Conservation (phyloP, 148 eudicot species). For the Camellia lanceoleosa region DNA sequence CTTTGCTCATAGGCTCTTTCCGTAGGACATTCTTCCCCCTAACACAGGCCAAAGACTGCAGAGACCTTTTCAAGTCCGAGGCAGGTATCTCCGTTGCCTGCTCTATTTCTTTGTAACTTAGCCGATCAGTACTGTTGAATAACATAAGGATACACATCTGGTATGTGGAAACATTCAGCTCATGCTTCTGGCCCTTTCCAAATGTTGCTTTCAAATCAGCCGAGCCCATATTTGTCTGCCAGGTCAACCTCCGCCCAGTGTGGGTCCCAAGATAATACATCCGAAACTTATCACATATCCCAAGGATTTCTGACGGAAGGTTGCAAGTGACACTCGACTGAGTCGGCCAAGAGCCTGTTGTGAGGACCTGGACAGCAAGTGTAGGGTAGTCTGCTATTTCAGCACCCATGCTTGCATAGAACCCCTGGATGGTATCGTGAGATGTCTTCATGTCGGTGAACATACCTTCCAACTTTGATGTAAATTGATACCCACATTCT, state of each 20-base stretch:
- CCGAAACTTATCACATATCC: slow-evolving; percentile 60
- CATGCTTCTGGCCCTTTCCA: slow-evolving; percentile 64
- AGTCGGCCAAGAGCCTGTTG: slow-evolving; percentile 76
- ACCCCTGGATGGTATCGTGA: slow-evolving; percentile 67
- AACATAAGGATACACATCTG: slow-evolving; percentile 76
- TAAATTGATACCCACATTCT: slow-evolving; percentile 75
- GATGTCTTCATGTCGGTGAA: slow-evolving; percentile 75
- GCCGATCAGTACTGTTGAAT: slow-evolving; percentile 52
- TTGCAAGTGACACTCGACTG: slow-evolving; percentile 60
- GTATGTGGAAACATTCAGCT: slow-evolving; percentile 63
- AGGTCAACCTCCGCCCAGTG: slow-evolving; percentile 63
- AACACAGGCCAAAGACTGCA: slow-evolving; percentile 63
- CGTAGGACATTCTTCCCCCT: slow-evolving; percentile 68
- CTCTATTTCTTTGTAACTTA: slow-evolving; percentile 60
- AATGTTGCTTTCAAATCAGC: slow-evolving; percentile 67
- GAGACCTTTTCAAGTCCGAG: slow-evolving; percentile 55
- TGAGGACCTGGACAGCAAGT: slow-evolving; percentile 58
- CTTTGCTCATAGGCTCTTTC: slow-evolving; percentile 77
- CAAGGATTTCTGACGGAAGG: slow-evolving; percentile 53
- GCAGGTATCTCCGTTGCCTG: slow-evolving; percentile 64
- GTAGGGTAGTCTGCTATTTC: slow-evolving; percentile 53
- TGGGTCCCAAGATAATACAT: slow-evolving; percentile 65
- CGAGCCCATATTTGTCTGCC: slow-evolving; percentile 76
- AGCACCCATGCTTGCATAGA: slow-evolving; percentile 45
- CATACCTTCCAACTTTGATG: slow-evolving; percentile 71